These are phyloP conservation scores for Hypoxylon trugodes DNA, from an alignment of 495 filamentous ascomycete species.

Conservation along the genomic window DNA sequence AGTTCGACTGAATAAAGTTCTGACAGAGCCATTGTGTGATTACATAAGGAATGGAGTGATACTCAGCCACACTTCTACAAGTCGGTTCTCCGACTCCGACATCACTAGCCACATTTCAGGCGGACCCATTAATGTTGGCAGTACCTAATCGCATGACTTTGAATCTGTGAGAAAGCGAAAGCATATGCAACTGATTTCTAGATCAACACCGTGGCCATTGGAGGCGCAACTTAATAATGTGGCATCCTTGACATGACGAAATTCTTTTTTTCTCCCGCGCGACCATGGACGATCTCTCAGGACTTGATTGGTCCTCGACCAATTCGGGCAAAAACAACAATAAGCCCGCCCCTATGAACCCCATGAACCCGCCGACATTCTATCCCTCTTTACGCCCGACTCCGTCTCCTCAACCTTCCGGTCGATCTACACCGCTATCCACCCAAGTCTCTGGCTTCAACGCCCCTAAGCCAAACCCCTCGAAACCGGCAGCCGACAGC, in stretches of 20 bases:
- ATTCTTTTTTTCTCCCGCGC: conserved; percentile 3
- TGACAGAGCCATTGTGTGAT: too few relatives aligned
- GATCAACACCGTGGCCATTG: conserved; percentile 17
- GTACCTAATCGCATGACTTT: neutral
- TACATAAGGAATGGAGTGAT: too few relatives aligned
- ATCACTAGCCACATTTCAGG: conserved; percentile 21
- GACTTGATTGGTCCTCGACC: conserved; percentile 61
- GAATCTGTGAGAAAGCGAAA: conserved; percentile 26
- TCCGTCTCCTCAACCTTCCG: conserved; percentile 66
- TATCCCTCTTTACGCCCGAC: conserved; percentile 70
- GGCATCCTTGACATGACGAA: conserved; percentile 38
- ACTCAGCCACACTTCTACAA: too few relatives aligned
- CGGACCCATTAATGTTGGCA: neutral
- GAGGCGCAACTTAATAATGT: conserved; percentile 26
- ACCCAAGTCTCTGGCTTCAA: conserved; percentile 60
- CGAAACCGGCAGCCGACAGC: conserved; percentile 77
- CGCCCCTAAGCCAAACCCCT: conserved; percentile 61
- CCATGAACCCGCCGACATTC: conserved; percentile 55
- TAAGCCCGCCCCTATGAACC: conserved; percentile 54
- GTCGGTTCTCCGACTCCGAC: too few relatives aligned
- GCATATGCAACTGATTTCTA: conserved; percentile 21
- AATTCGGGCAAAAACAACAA: conserved; percentile 48
- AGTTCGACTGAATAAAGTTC: too few relatives aligned
- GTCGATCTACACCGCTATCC: conserved; percentile 73
- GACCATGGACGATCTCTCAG: conserved; percentile 64